phyloP scores from a whole-genome alignment of 2,329 filamentous ascomycete genomes.

The Ophiostoma novo-ulmi region DNA sequence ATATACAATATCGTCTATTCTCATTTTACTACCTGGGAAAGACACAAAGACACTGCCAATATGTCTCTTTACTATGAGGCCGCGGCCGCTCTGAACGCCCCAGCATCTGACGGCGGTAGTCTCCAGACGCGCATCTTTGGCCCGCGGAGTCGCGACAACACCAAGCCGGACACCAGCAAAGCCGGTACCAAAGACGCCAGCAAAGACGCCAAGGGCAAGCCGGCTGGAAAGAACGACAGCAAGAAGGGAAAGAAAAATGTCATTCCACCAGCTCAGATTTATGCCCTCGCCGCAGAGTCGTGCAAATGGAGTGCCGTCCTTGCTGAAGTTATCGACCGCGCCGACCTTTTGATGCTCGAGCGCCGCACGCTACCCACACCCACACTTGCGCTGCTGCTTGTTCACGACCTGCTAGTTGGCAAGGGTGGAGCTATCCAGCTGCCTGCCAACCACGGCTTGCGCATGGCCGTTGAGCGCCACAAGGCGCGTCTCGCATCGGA shows the following conservation, averaged over 20 bases:
- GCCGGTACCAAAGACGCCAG: background rate
- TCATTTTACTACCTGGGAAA: background rate
- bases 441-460: slow-evolving; percentile 70
- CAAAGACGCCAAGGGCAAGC: slow-evolving; percentile 10
- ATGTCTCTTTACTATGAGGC: slow-evolving; percentile 98
- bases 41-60: background rate
- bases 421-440: slow-evolving; percentile 73
- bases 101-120: slow-evolving; percentile 66
- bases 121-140: slow-evolving; percentile 81
- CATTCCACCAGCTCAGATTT: slow-evolving; percentile 74
- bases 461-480: slow-evolving; percentile 70
- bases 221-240: background rate
- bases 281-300: slow-evolving; percentile 78
- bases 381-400: slow-evolving; percentile 70
- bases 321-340: slow-evolving; percentile 81
- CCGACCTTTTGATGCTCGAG: slow-evolving; percentile 71
- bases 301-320: slow-evolving; percentile 86
- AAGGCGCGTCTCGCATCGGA: slow-evolving; percentile 76
- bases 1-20: background rate
- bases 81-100: slow-evolving; percentile 63
- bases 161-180: background rate
- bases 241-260: slow-evolving; percentile 41
- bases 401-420: slow-evolving; percentile 73
- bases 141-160: slow-evolving; percentile 44
- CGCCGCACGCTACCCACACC: slow-evolving; percentile 63